Conservation (phyloP, 1,284 basidiomycete species). For the Hypsizygus ulmarius region DNA sequence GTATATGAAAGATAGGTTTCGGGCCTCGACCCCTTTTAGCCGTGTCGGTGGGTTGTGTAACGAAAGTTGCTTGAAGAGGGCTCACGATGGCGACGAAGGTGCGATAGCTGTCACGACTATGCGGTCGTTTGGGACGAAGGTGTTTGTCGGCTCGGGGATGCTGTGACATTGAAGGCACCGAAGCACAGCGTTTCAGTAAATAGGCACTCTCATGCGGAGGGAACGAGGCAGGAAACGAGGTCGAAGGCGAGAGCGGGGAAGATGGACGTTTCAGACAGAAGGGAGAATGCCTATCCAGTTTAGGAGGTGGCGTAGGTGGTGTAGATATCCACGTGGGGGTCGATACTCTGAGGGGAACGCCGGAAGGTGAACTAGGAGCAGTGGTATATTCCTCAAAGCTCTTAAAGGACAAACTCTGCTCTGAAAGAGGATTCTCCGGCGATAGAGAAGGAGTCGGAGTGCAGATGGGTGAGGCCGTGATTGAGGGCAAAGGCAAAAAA, state of each 20-base stretch:
- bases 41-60: slow-evolving; percentile 9
- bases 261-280: slow-evolving; percentile 30
- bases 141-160: slow-evolving; percentile 24
- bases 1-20: slow-evolving; percentile 35
- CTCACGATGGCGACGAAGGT: slow-evolving; percentile 1
- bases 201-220: slow-evolving; percentile 19
- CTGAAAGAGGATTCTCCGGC: slow-evolving; percentile 15
- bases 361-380: slow-evolving; percentile 24
- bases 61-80: slow-evolving; percentile 1
- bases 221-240: slow-evolving; percentile 36
- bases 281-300: slow-evolving; percentile 37
- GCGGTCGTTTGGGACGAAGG: neutral
- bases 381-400: slow-evolving; percentile 17
- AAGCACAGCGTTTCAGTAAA: slow-evolving; percentile 30
- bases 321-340: slow-evolving; percentile 54
- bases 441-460: slow-evolving; percentile 43
- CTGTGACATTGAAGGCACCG: slow-evolving; percentile 31
- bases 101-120: slow-evolving; percentile 1
- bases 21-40: slow-evolving; percentile 13
- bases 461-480: slow-evolving; percentile 55
- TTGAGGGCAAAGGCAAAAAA: slow-evolving; percentile 55
- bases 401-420: slow-evolving; percentile 16
- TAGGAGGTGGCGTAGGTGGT: slow-evolving; percentile 52
- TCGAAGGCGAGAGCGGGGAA: slow-evolving; percentile 36
- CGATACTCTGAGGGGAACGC: slow-evolving; percentile 13